These are phyloP conservation scores for Colletotrichum camelliae DNA, from an alignment of 2,329 filamentous ascomycete species.

Conservation along the genomic window DNA sequence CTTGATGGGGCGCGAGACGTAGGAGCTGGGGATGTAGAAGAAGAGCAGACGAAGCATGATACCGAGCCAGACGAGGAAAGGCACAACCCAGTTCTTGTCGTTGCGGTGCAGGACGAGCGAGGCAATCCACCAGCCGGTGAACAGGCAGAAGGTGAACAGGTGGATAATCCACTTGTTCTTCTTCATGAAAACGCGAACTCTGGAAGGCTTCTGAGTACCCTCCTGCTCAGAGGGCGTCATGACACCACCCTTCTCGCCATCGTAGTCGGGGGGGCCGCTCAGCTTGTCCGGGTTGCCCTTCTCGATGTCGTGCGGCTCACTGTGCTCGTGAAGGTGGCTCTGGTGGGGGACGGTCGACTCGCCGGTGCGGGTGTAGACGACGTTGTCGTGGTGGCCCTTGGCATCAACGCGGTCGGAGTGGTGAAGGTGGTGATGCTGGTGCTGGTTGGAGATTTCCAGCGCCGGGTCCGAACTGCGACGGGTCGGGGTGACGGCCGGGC, in stretches of 20 bases:
- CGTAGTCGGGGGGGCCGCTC: slow-evolving; percentile 39
- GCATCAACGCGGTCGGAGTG: slow-evolving; percentile 41
- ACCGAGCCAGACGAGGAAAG: slow-evolving; percentile 80
- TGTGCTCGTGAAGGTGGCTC: slow-evolving; percentile 34
- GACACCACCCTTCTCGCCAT: slow-evolving; percentile 43
- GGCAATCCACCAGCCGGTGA: slow-evolving; percentile 76
- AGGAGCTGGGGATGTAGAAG: slow-evolving; percentile 72
- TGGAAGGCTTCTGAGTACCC: slow-evolving; percentile 25
- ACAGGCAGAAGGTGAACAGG: slow-evolving; percentile 47
- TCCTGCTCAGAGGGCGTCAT: slow-evolving; percentile 31
- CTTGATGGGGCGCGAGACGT: slow-evolving; percentile 70
- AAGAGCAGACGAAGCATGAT: slow-evolving; percentile 77
- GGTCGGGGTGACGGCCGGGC: slow-evolving; percentile 14
- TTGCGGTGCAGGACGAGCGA: slow-evolving; percentile 74
- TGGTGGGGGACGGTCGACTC: slow-evolving; percentile 41
- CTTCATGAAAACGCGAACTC: slow-evolving; percentile 36
- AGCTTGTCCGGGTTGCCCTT: slow-evolving; percentile 26
- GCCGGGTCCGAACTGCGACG: slow-evolving; percentile 36
- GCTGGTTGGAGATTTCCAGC: slow-evolving; percentile 45
- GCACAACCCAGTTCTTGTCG: slow-evolving; percentile 81
- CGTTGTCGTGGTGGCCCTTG: slow-evolving; percentile 43
- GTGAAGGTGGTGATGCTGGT: slow-evolving; percentile 47
- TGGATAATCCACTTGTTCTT: slow-evolving; percentile 53
- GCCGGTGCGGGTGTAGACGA: slow-evolving; percentile 51
- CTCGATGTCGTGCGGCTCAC: slow-evolving; percentile 26